These are phyloP conservation scores for Camellia japonica DNA, from an alignment of 148 eudicot genomes.

Conservation along the genomic window DNA sequence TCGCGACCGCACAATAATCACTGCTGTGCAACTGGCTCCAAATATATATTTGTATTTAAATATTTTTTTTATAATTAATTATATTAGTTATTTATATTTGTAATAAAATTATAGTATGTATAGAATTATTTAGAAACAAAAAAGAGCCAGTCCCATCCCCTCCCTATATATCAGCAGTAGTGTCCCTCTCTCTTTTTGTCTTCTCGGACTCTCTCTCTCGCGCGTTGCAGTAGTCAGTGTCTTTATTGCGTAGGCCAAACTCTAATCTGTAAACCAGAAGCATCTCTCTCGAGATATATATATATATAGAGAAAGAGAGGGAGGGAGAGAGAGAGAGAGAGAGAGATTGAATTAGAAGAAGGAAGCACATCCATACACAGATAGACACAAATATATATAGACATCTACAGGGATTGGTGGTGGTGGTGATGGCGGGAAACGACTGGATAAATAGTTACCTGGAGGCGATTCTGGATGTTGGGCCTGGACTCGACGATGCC, in stretches of 20 bases:
- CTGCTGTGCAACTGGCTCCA: too few species aligned
- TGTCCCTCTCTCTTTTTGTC: background rate
- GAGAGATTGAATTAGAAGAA: too few species aligned
- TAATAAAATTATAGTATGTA: too few species aligned
- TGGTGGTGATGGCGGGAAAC: slow-evolving; percentile 78
- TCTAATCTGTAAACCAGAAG: background rate
- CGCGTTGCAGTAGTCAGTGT: background rate
- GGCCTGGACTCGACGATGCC: slow-evolving; percentile 75
- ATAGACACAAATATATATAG: background rate
- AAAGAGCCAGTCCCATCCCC: background rate
- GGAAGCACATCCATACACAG: background rate
- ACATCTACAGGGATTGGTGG: background rate
- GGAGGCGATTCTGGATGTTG: slow-evolving; percentile 92
- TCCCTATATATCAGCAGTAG: background rate
- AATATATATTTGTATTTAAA: too few species aligned
- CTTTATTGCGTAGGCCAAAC: slow-evolving; percentile 1
- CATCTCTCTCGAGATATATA: background rate
- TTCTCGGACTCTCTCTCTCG: background rate
- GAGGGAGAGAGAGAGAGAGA: too few species aligned
- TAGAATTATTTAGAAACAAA: too few species aligned
- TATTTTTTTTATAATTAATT: too few species aligned
- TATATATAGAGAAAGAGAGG: background rate
- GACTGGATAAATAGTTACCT: slow-evolving; percentile 95
- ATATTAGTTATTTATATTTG: too few species aligned
- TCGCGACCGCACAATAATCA: too few species aligned